Evolutionary conservation across 1,284 basidiomycete species (phyloP).

Genomic region (Puccinia triticina): DNA sequence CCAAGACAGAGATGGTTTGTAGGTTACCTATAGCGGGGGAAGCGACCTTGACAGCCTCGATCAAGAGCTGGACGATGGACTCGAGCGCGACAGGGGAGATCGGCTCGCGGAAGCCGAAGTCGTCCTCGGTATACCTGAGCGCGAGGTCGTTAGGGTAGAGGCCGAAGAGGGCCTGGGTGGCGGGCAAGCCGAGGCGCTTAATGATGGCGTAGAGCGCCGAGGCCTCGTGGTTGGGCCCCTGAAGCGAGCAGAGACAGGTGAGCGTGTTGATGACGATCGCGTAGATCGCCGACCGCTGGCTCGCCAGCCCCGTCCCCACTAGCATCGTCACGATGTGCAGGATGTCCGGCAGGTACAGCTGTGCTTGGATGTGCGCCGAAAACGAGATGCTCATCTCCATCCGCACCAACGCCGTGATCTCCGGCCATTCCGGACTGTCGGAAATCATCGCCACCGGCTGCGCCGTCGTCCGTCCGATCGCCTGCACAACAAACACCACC

Average conservation of each 20-base stretch:
- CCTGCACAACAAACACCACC: conserved; percentile 63
- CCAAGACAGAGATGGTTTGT: neutral
- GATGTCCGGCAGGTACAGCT: conserved; percentile 79
- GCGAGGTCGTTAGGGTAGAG: conserved; percentile 64
- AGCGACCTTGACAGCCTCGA: conserved; percentile 69
- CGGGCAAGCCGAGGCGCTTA: conserved; percentile 67
- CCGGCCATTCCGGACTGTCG: conserved; percentile 77
- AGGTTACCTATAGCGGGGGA: conserved; percentile 71
- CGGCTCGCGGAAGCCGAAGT: conserved; percentile 68
- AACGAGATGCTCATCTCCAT: conserved; percentile 74
- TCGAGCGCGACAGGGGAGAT: conserved; percentile 71
- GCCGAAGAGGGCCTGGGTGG: conserved; percentile 74
- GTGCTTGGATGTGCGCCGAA: conserved; percentile 67
- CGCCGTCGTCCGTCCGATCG: conserved; percentile 72
- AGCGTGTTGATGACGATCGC: conserved; percentile 78
- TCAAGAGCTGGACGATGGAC: conserved; percentile 69
- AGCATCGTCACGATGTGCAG: conserved; percentile 76
- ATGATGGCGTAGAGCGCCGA: conserved; percentile 64
- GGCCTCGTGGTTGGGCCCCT: conserved; percentile 67
- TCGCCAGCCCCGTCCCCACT: conserved; percentile 71
- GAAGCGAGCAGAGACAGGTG: conserved; percentile 69
- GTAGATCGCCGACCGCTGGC: conserved; percentile 77
- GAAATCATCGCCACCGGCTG: conserved; percentile 68
- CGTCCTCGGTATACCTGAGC: conserved; percentile 26
- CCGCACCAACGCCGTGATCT: conserved; percentile 77